These are phyloP conservation scores for Hypsizygus ulmarius DNA, from an alignment of 1,284 basidiomycete genomes.

Conservation along the genomic window DNA sequence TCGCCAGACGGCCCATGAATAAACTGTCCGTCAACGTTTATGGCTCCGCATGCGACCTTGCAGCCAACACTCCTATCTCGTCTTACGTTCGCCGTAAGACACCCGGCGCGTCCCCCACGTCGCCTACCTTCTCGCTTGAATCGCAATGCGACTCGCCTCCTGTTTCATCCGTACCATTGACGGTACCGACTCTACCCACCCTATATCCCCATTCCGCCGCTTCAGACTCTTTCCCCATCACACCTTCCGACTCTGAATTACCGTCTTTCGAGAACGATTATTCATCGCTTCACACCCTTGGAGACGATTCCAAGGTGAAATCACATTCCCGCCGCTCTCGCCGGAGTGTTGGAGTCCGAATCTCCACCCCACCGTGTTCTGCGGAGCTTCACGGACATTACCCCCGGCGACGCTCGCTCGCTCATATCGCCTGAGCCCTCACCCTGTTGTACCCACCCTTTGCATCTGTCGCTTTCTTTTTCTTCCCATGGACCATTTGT, in stretches of 20 bases:
- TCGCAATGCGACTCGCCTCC: conserved; percentile 36
- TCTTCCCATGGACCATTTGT: conserved; percentile 23
- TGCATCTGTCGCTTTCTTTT: conserved; percentile 14
- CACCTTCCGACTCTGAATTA: conserved; percentile 35
- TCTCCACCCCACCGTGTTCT: conserved; percentile 38
- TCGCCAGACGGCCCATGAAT: conserved; percentile 35
- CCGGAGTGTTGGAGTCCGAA: conserved; percentile 40
- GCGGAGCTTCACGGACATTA: conserved; percentile 28
- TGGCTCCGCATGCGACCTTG: conserved; percentile 43
- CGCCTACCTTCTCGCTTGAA: conserved; percentile 56
- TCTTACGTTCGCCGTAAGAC: conserved; percentile 74
- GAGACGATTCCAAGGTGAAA: conserved; percentile 27
- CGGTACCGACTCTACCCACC: conserved; percentile 55
- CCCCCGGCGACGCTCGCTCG: conserved; percentile 27
- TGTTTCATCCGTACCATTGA: conserved; percentile 48
- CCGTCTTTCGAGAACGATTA: conserved; percentile 22
- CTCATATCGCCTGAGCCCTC: conserved; percentile 23
- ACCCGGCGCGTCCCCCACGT: conserved; percentile 67
- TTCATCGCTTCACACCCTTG: conserved; percentile 20
- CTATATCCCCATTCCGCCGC: conserved; percentile 40
- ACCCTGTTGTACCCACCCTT: conserved; percentile 6
- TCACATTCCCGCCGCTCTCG: conserved; percentile 30
- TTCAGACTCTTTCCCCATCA: conserved; percentile 39
- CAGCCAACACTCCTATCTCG: conserved; percentile 67
- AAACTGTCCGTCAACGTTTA: conserved; percentile 42